Percentiles rank a stretch among this genome's conserved stretches.
Evolutionary conservation across 768 basidiomycete genomes (phyloP).

Genomic region (Boletus sp.): DNA sequence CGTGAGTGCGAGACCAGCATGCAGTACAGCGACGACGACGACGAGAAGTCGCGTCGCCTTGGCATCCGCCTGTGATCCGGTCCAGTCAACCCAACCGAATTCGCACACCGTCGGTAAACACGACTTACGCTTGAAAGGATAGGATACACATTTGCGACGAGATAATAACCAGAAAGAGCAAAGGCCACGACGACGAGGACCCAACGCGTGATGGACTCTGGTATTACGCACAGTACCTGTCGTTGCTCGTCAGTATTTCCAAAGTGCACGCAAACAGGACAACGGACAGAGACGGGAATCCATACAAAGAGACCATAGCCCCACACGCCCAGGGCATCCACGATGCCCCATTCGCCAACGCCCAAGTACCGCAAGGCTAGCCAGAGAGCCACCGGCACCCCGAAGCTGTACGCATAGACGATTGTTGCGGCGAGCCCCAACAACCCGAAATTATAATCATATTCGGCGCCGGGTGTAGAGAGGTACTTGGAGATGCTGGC

Average conservation of each 20-base stretch:
- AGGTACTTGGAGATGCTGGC: slow-evolving; percentile 88
- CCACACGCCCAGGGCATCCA: slow-evolving; percentile 80
- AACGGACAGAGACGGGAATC: slow-evolving; percentile 81
- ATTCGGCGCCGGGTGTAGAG: slow-evolving; percentile 51
- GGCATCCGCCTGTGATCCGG: slow-evolving; percentile 65
- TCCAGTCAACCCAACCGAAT: not conserved
- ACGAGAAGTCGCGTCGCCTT: slow-evolving; percentile 85
- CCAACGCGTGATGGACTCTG: slow-evolving; percentile 82
- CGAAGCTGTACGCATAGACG: slow-evolving; percentile 87
- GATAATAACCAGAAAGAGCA: slow-evolving; percentile 82
- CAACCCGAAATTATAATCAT: slow-evolving; percentile 84
- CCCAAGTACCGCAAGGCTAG: slow-evolving; percentile 79
- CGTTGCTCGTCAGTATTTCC: not conserved
- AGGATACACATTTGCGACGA: slow-evolving; percentile 84
- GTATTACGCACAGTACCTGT: slow-evolving; percentile 83
- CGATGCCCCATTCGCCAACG: slow-evolving; percentile 85
- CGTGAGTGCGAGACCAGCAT: slow-evolving; percentile 76
- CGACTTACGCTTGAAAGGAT: slow-evolving; percentile 75
- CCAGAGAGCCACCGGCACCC: slow-evolving; percentile 82
- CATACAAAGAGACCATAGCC: slow-evolving; percentile 82
- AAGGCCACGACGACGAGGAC: slow-evolving; percentile 71
- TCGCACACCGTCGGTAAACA: not conserved
- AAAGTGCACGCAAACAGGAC: not conserved
- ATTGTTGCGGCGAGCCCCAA: slow-evolving; percentile 79
- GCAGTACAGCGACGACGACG: slow-evolving; percentile 69